Conservation (phyloP, 495 filamentous ascomycete species). For the Lepidopterella palustris region DNA sequence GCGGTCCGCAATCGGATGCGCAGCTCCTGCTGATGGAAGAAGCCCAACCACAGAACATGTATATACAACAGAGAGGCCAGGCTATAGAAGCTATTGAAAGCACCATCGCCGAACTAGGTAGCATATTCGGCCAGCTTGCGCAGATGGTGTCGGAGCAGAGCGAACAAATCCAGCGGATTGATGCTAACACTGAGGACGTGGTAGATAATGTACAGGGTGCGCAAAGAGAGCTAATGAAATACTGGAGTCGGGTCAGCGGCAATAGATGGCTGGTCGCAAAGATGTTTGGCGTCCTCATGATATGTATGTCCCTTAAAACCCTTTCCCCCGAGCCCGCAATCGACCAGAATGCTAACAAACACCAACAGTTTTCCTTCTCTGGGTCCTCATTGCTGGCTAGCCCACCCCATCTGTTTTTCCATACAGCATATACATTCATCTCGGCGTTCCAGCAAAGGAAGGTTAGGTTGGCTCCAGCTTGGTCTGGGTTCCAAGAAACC, state of each 20-base stretch:
- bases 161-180: constrained; percentile 73
- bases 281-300: constrained; percentile 92
- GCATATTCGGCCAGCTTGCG: constrained; percentile 94
- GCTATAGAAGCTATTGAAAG: constrained; percentile 95
- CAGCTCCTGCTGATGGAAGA: constrained; percentile 95
- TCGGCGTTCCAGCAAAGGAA: not conserved
- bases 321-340: not conserved
- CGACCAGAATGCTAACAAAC: not conserved
- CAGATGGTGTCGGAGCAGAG: constrained; percentile 96
- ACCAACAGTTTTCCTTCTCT: constrained; percentile 27
- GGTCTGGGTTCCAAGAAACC: not conserved
- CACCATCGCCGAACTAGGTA: constrained; percentile 88
- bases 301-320: constrained; percentile 35
- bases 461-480: not conserved
- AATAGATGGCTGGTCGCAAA: constrained; percentile 97
- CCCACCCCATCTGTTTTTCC: not conserved
- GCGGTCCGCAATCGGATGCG: constrained; percentile 60
- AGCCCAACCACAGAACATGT: constrained; percentile 73
- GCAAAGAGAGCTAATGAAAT: constrained; percentile 90
- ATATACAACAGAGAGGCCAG: constrained; percentile 88
- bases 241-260: constrained; percentile 87
- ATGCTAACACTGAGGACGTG: constrained; percentile 92
- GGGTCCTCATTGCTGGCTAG: constrained; percentile 33
- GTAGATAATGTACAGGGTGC: constrained; percentile 97
- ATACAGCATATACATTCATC: not conserved